Conservation (phyloP, 2,329 filamentous ascomycete species). For the Orbilia oligospora region DNA sequence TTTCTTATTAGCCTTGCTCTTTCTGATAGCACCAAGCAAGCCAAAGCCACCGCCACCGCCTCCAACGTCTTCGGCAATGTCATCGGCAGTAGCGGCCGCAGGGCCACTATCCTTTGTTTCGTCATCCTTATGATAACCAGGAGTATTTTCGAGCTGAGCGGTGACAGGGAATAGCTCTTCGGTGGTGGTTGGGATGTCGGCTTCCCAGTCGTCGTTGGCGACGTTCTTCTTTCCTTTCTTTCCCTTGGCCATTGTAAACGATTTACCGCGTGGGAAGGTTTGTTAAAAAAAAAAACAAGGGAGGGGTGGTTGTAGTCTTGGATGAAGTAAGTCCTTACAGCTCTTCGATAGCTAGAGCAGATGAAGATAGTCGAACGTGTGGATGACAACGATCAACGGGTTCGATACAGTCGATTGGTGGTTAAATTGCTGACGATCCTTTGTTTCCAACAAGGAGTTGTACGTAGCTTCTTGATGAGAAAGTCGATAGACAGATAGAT, state of each 20-base stretch:
- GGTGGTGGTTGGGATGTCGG: slow-evolving; percentile 55
- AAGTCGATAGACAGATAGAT: background rate
- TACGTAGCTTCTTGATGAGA: background rate
- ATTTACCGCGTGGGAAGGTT: slow-evolving; percentile 1
- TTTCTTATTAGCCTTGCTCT: slow-evolving; percentile 87
- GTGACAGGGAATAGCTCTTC: slow-evolving; percentile 56
- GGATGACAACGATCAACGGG: background rate
- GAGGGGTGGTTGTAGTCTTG: background rate
- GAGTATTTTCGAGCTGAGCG: slow-evolving; percentile 61
- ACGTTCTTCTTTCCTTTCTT: slow-evolving; percentile 64
- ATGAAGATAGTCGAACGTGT: background rate
- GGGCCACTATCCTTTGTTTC: slow-evolving; percentile 84
- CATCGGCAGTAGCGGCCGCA: slow-evolving; percentile 71
- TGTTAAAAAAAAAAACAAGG: background rate
- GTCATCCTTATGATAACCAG: slow-evolving; percentile 74
- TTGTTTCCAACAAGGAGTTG: background rate
- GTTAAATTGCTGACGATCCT: background rate
- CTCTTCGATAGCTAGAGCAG: background rate
- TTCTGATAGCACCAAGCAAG: slow-evolving; percentile 83
- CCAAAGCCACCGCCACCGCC: slow-evolving; percentile 75
- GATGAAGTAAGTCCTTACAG: background rate
- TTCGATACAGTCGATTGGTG: background rate
- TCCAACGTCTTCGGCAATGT: slow-evolving; percentile 72
- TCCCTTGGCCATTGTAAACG: slow-evolving; percentile 58
- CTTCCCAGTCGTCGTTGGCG: slow-evolving; percentile 63